A percentile compares a stretch with the other conserved stretches of the same genome.
Conservation (phyloP, 2,329 filamentous ascomycete genomes). For the Lizonia empirigonia region DNA sequence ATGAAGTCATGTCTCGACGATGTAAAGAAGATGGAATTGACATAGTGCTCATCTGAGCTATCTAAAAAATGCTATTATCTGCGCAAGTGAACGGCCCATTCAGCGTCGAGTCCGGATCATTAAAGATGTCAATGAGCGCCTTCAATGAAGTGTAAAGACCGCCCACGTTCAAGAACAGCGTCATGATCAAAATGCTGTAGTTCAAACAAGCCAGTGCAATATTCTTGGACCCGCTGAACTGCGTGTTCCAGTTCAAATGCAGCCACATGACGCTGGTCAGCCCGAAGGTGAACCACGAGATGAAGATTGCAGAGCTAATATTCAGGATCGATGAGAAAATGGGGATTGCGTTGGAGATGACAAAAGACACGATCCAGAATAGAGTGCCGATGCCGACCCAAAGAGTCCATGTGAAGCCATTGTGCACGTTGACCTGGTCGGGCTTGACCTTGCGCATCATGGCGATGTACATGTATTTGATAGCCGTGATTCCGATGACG, state of each 20-base stretch:
- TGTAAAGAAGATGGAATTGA: slow-evolving; percentile 1
- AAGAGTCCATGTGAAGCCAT: slow-evolving; percentile 61
- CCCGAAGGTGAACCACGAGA: slow-evolving; percentile 68
- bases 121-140: slow-evolving; percentile 37
- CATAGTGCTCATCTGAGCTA: not conserved
- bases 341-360: slow-evolving; percentile 52
- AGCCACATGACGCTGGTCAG: slow-evolving; percentile 55
- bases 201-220: slow-evolving; percentile 55
- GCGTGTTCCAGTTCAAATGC: slow-evolving; percentile 51
- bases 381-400: slow-evolving; percentile 64
- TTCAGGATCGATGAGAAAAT: slow-evolving; percentile 68
- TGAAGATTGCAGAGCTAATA: slow-evolving; percentile 62
- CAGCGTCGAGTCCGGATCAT: slow-evolving; percentile 29
- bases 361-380: slow-evolving; percentile 61
- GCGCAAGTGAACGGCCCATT: slow-evolving; percentile 39
- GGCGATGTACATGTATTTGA: slow-evolving; percentile 68
- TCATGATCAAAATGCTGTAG: slow-evolving; percentile 47
- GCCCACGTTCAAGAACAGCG: slow-evolving; percentile 33
- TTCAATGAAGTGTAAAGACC: slow-evolving; percentile 36
- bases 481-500: slow-evolving; percentile 70
- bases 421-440: slow-evolving; percentile 48
- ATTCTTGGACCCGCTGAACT: slow-evolving; percentile 44
- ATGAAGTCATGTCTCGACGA: not conserved
- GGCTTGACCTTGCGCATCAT: slow-evolving; percentile 56
- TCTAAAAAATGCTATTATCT: slow-evolving; percentile 39